Evolutionary conservation across 2,329 filamentous ascomycete species (phyloP), one percentile per base, ranked within the genome.

Genomic region (Amylocarpus encephaloides): DNA sequence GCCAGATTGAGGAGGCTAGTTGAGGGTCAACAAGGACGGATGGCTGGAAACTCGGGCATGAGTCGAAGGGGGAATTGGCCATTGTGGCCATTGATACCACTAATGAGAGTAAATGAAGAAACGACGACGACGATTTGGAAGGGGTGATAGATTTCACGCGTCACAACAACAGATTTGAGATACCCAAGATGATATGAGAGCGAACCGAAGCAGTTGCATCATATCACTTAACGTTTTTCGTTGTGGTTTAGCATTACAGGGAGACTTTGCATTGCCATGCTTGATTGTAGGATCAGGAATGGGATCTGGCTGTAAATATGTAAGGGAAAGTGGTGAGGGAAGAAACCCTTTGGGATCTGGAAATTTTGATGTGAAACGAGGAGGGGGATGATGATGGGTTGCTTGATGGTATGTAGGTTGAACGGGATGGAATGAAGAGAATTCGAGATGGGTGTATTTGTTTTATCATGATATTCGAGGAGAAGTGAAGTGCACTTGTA

Each of bases 1-100:
- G 59, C 47, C 43, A 54, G 29, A 49, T 47, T 29, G 52, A 54
- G 47, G 52, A 58, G 47, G 60, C 59, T 52, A 58, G 58, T 49
- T 59, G 55, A 59, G 43, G 50, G 54, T 22, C 22, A 5, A 13
- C 7, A 22, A 40, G n/a, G 26, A 34, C n/a, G 12, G 22, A 33
- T 41, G 26, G 32, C 15, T 49, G 22, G 33, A 43, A 44, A 38
- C 6, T 29, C 15, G 12, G 34, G 15, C 29, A 44, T 16, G 29
- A 44, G 29, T 19, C 26, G 16, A 18, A 5, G 16, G 42, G 26
- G 26, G 12, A 36, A 13, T 13, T 13, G 34, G 11, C 5, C 15
- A 16, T 36, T 36, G 12, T 13, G 34, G 11, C 5, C 15, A 16
- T 36, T 36, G 12, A 36, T 13, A 13, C 34, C 34, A 36, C 12